These are phyloP conservation scores for Kondoa malvinella DNA, from an alignment of 768 basidiomycete genomes.

Conservation along the genomic window DNA sequence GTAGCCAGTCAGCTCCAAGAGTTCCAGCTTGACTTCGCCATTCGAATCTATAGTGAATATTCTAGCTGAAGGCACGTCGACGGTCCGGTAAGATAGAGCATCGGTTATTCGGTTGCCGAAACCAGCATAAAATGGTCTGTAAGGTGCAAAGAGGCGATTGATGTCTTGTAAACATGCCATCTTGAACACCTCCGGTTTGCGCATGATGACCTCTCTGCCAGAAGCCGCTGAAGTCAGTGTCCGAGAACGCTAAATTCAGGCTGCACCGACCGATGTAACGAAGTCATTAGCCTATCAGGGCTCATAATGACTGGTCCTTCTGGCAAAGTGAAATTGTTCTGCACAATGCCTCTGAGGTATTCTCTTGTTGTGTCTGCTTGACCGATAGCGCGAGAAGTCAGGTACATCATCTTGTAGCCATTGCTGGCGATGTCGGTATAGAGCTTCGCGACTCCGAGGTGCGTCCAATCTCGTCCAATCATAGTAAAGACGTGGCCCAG, in stretches of 20 bases:
- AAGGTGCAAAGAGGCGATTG: conserved; percentile 54
- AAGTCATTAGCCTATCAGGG: conserved; percentile 84
- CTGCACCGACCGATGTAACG: conserved; percentile 61
- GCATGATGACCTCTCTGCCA: conserved; percentile 85
- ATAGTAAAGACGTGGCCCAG: conserved; percentile 92
- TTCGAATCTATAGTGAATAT: conserved; percentile 90
- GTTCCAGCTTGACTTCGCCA: conserved; percentile 91
- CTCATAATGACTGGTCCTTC: conserved; percentile 98
- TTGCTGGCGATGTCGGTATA: conserved; percentile 91
- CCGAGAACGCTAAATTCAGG: neutral
- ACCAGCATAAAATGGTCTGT: conserved; percentile 82
- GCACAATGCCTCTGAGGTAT: conserved; percentile 84
- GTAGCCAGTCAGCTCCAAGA: conserved; percentile 89
- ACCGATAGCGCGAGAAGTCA: conserved; percentile 90
- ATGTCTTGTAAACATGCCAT: conserved; percentile 97
- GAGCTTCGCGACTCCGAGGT: conserved; percentile 86
- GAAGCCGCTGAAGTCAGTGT: neutral
- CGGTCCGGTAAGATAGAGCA: conserved; percentile 89
- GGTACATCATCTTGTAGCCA: conserved; percentile 94
- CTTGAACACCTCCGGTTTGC: conserved; percentile 99
- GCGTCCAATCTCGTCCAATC: conserved; percentile 97
- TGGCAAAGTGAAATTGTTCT: conserved; percentile 88
- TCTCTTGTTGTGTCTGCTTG: conserved; percentile 93
- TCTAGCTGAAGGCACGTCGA: conserved; percentile 77
- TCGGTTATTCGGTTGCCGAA: conserved; percentile 98